These are phyloP conservation scores for Emericellopsis atlantica DNA, from an alignment of 2,329 filamentous ascomycete species.

Conservation along the genomic window DNA sequence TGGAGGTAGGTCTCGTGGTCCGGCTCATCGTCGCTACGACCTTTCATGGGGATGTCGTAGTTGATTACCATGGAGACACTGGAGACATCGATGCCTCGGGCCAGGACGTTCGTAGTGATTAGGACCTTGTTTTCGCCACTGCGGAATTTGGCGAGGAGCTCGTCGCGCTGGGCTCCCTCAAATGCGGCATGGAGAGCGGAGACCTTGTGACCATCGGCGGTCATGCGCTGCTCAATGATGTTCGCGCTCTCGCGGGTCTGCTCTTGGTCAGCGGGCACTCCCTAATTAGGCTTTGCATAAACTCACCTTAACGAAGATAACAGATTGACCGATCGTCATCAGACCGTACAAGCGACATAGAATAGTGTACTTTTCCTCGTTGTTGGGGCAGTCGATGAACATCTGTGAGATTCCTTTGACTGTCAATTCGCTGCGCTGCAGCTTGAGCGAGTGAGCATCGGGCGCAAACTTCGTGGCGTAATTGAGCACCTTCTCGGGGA, in stretches of 20 bases:
- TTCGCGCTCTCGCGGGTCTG: constrained; percentile 77
- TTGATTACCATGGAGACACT: constrained; percentile 97
- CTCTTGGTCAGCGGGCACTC: too few relatives aligned
- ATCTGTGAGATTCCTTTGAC: constrained; percentile 97
- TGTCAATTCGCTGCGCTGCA: constrained; percentile 83
- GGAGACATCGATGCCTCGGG: constrained; percentile 85
- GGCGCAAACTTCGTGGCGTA: constrained; percentile 82
- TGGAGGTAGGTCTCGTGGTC: constrained; percentile 96
- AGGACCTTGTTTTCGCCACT: constrained; percentile 83
- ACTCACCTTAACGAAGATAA: constrained; percentile 87
- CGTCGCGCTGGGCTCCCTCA: constrained; percentile 72
- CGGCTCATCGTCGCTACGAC: constrained; percentile 64
- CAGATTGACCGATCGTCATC: constrained; percentile 93
- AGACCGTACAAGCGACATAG: constrained; percentile 89
- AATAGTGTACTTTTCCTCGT: constrained; percentile 74
- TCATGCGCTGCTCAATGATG: constrained; percentile 78
- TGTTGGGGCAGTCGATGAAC: constrained; percentile 82
- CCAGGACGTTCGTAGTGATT: constrained; percentile 93
- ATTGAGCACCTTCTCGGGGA: constrained; percentile 71
- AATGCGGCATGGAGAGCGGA: constrained; percentile 81
- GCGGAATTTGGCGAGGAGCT: constrained; percentile 77
- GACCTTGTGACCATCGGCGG: constrained; percentile 79
- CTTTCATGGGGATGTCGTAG: constrained; percentile 75
- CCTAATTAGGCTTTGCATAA: not conserved
- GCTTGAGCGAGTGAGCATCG: constrained; percentile 71